Percentiles rank a stretch among this genome's conserved stretches.
Conservation (phyloP, 2,329 filamentous ascomycete species). For the Colletotrichum musae region DNA sequence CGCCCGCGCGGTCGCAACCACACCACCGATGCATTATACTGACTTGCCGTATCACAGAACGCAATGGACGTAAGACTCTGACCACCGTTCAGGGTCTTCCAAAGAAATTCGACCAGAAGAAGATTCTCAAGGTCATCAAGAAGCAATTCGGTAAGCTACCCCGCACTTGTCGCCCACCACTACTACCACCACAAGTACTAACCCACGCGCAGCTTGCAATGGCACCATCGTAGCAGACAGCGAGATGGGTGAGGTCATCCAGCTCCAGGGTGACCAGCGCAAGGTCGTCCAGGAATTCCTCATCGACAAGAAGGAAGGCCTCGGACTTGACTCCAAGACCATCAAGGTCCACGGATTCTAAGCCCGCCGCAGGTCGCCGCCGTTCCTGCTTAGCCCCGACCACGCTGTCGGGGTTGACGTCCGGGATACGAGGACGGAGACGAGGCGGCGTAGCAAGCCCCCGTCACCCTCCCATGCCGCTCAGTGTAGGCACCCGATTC, state of each 20-base stretch:
- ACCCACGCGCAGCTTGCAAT: conserved; percentile 85
- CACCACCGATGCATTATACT: conserved; percentile 47
- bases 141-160: conserved; percentile 89
- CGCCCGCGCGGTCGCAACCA: background rate
- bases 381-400: conserved; percentile 47
- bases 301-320: conserved; percentile 93
- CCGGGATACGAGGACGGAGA: conserved; percentile 28
- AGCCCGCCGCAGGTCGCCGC: conserved; percentile 56
- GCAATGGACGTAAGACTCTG: conserved; percentile 99
- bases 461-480: conserved; percentile 30
- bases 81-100: conserved; percentile 99
- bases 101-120: conserved; percentile 99
- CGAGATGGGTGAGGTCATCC: conserved; percentile 99
- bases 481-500: conserved; percentile 33
- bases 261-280: conserved; percentile 99
- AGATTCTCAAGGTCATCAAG: conserved; percentile 99
- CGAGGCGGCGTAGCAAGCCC: conserved; percentile 18
- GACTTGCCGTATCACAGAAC: conserved; percentile 75
- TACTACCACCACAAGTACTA: conserved; percentile 45
- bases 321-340: conserved; percentile 94
- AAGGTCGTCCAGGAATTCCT: conserved; percentile 99
- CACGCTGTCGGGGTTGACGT: conserved; percentile 30
- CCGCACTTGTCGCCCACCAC: background rate
- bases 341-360: conserved; percentile 83
- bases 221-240: conserved; percentile 97